These are phyloP conservation scores for Malus sylvestris DNA, from an alignment of 306 rosid genomes.

Conservation along the genomic window DNA sequence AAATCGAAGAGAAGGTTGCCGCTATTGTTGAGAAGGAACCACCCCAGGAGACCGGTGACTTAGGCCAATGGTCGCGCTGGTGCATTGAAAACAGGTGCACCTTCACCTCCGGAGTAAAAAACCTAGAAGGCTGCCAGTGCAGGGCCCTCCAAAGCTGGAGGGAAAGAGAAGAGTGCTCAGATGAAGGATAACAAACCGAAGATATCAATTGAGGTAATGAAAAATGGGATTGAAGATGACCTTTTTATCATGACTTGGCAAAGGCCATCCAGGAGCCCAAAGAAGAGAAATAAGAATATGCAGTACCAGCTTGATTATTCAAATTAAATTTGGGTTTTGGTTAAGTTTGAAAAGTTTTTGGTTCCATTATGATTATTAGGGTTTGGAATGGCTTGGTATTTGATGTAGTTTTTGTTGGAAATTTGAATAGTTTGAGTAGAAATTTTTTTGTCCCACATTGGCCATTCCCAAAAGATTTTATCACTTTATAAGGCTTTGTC, in stretches of 20 bases:
- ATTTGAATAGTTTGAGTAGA: too few relatives aligned
- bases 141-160: neutral
- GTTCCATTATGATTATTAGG: neutral
- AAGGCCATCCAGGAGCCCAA: slow-evolving; percentile 22
- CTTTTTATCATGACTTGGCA: slow-evolving; percentile 20
- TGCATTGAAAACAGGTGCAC: neutral
- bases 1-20: neutral
- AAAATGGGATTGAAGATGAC: slow-evolving; percentile 35
- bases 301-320: slow-evolving; percentile 19
- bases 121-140: neutral
- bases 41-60: slow-evolving; percentile 22
- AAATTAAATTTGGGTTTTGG: neutral
- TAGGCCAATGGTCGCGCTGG: slow-evolving; percentile 1
- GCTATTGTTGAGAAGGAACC: neutral
- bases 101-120: neutral
- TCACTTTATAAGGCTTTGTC: too few relatives aligned
- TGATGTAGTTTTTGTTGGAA: slow-evolving; percentile 6
- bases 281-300: slow-evolving; percentile 10
- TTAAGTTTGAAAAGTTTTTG: neutral
- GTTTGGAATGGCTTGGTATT: neutral
- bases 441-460: too few relatives aligned
- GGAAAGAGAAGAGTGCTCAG: neutral
- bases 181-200: neutral
- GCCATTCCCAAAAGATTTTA: too few relatives aligned
- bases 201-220: slow-evolving; percentile 4